Conservation (phyloP, 148 eudicot genomes). For the Amaranthus palmeri region DNA sequence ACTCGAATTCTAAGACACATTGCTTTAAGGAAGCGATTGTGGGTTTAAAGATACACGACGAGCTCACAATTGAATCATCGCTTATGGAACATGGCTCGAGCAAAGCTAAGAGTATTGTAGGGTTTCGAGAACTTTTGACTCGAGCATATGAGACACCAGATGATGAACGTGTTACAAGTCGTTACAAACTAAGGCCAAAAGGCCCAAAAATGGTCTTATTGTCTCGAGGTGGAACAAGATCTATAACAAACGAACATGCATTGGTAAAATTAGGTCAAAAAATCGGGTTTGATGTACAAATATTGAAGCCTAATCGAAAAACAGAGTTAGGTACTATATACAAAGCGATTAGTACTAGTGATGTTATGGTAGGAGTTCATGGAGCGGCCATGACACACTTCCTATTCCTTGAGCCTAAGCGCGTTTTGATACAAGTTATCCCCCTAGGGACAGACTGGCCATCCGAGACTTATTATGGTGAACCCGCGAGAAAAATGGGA, state of each 20-base stretch:
- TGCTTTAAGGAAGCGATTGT: conserved; percentile 80
- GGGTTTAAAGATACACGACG: conserved; percentile 71
- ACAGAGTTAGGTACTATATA: conserved; percentile 62
- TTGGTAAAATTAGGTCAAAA: conserved; percentile 56
- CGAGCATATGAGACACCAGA: conserved; percentile 43
- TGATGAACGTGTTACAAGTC: too few species aligned
- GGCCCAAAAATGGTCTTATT: conserved; percentile 61
- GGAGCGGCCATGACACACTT: conserved; percentile 94
- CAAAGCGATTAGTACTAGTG: conserved; percentile 49
- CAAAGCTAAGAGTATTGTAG: conserved; percentile 33
- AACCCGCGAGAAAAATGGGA: conserved; percentile 64
- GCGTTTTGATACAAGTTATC: conserved; percentile 58
- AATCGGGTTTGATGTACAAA: conserved; percentile 54
- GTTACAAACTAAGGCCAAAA: conserved; percentile 38
- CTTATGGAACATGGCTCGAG: conserved; percentile 32
- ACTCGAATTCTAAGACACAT: conserved; percentile 46
- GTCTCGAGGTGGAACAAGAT: conserved; percentile 61
- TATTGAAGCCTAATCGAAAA: conserved; percentile 46
- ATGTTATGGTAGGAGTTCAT: conserved; percentile 82
- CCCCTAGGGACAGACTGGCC: conserved; percentile 91
- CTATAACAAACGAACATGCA: conserved; percentile 54
- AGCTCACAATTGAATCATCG: conserved; percentile 63
- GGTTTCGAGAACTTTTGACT: conserved; percentile 54
- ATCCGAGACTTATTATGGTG: conserved; percentile 73
- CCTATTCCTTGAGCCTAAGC: conserved; percentile 57